phyloP scores from a whole-genome alignment of 257 asterid species.

The Handroanthus guayacan region DNA sequence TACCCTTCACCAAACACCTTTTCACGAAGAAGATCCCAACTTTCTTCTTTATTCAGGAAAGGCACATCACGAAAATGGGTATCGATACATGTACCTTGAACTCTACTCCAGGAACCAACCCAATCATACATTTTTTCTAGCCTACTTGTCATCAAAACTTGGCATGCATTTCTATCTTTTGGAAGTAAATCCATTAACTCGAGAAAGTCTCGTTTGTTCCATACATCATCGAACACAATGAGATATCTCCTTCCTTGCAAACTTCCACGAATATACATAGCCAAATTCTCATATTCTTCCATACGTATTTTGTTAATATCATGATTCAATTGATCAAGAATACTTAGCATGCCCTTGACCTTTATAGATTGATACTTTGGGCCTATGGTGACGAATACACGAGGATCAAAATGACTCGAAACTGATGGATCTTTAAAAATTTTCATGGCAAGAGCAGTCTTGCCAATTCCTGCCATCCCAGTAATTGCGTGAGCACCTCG shows the following conservation, averaged over 20 bases:
- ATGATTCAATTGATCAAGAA: too few species aligned
- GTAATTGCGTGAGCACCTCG: not conserved
- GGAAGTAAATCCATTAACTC: not conserved
- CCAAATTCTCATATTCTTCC: not conserved
- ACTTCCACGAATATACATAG: not conserved
- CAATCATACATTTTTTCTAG: not conserved
- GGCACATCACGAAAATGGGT: not conserved
- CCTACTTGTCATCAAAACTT: not conserved
- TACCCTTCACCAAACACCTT: too few species aligned
- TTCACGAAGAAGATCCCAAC: not conserved
- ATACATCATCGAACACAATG: slow-evolving; percentile 19
- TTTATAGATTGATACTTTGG: too few species aligned
- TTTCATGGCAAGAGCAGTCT: too few species aligned
- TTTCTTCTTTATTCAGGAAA: slow-evolving; percentile 3
- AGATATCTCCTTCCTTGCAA: not conserved
- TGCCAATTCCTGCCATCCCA: not conserved
- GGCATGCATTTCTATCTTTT: not conserved
- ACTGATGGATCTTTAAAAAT: too few species aligned
- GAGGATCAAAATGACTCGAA: too few species aligned
- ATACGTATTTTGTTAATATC: too few species aligned
- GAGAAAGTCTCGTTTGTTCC: not conserved
- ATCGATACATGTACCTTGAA: not conserved
- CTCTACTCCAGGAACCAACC: too few species aligned
- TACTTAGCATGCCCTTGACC: too few species aligned
- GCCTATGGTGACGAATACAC: too few species aligned